Evolutionary conservation across 441 rosid genomes (phyloP), one percentile per base, ranked within the genome.

Genomic region (Gossypium davidsonii): DNA sequence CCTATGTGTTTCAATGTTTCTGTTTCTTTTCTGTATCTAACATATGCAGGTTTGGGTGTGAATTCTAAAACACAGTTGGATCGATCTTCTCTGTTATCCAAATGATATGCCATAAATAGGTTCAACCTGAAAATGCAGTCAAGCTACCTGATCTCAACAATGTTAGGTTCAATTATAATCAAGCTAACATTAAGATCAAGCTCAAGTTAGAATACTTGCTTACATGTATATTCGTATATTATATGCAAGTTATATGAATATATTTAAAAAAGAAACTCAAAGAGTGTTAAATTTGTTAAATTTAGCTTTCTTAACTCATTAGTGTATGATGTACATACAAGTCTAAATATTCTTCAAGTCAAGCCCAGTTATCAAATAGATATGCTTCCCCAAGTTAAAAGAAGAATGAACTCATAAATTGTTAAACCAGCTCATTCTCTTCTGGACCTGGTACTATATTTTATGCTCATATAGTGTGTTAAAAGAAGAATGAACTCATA

Each of bases 401-500:
- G 23, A 20, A 49, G 57, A 49, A 49, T 49, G 7, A 25, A 67
- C 31, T 70, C 70, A 52, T 74, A 63, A 17, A 72, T 61, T 64
- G 49, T 37, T 62, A 3, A 37, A 17, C 42, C 49, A 37, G 67
- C 49, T 62, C 15, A 62, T 62, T 39, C 67, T 60, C 10, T n/a
- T 37, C 65, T 28, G 44, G n/a, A n/a, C 71, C 23, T 67, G 28
- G 42, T 7, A 26, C 55, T 9, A 9, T 67, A 49, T 26, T 21
- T 69, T 26, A 55, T 31, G 18, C 63, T 34, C 62, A 18, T 9
- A 34, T 20, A 17, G 12, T 18, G 31, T 69, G 31, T 69, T 69
- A n/a, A 49, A 48, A 49, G 23, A 20, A 49, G 57, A 51, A 49
- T 49, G 7, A 25, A 49, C 34, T 70, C 70, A 52, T 74, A 63